A percentile compares a stretch with the other conserved stretches of the same genome.
These are phyloP conservation scores for Boletus reticulatus DNA, from an alignment of 768 basidiomycete species.

Conservation along the genomic window DNA sequence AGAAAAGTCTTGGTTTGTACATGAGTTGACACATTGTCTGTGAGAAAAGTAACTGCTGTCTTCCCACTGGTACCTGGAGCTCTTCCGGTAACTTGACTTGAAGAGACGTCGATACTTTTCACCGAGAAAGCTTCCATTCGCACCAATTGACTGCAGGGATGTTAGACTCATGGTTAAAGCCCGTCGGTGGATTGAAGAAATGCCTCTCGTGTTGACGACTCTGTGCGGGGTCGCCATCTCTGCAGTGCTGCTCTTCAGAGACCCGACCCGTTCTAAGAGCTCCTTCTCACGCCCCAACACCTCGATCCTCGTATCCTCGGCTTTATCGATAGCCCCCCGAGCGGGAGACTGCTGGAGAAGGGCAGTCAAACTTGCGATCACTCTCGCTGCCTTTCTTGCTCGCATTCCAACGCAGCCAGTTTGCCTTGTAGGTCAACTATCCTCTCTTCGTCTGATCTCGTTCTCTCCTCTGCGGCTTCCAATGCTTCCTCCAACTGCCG, in stretches of 20 bases:
- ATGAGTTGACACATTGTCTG: no score
- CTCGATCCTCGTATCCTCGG: conserved; percentile 73
- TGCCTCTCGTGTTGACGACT: conserved; percentile 50
- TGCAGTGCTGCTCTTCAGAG: conserved; percentile 50
- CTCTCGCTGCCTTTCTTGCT: conserved; percentile 44
- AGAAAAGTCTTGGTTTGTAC: no score
- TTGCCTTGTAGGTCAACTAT: conserved; percentile 50
- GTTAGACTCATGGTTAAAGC: conserved; percentile 61
- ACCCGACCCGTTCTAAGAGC: conserved; percentile 65
- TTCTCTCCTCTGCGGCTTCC: conserved; percentile 70
- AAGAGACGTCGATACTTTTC: no score
- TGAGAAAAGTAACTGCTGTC: no score
- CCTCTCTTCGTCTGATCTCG: conserved; percentile 57
- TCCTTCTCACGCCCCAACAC: conserved; percentile 75
- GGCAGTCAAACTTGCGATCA: conserved; percentile 68
- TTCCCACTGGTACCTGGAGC: no score
- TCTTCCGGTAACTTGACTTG: no score
- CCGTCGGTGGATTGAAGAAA: conserved; percentile 78
- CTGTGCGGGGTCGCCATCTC: conserved; percentile 60
- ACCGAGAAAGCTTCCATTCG: no score
- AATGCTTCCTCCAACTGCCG: conserved; percentile 75
- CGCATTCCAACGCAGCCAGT: conserved; percentile 56
- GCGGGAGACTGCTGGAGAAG: conserved; percentile 73
- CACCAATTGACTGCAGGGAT: no score
- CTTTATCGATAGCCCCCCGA: conserved; percentile 73